Percentiles rank a stretch among this genome's conserved stretches.
Conservation (phyloP, 495 filamentous ascomycete genomes). For the Neurospora intermedia region DNA sequence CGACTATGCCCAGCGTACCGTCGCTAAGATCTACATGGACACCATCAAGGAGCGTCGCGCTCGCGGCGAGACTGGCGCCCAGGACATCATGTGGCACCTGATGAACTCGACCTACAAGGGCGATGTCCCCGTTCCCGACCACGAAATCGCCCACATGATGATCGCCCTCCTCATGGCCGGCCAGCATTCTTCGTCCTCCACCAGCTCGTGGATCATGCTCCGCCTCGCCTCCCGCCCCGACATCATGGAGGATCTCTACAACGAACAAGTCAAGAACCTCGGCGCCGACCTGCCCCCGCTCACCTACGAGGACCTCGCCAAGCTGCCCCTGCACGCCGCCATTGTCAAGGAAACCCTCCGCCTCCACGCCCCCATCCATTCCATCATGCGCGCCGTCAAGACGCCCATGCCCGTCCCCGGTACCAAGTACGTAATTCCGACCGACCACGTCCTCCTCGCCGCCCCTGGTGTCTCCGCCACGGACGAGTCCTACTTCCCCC, state of each 20-base stretch:
- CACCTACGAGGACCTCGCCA: slow-evolving; percentile 54
- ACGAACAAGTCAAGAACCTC: slow-evolving; percentile 56
- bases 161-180: slow-evolving; percentile 85
- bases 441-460: slow-evolving; percentile 64
- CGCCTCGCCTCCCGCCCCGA: slow-evolving; percentile 63
- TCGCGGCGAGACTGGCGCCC: slow-evolving; percentile 32
- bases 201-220: slow-evolving; percentile 71
- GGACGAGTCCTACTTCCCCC: slow-evolving; percentile 64
- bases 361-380: slow-evolving; percentile 72
- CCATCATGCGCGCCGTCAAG: slow-evolving; percentile 78
- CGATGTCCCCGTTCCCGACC: slow-evolving; percentile 57
- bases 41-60: slow-evolving; percentile 59
- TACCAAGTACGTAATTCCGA: slow-evolving; percentile 68
- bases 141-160: slow-evolving; percentile 85
- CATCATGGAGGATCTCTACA: slow-evolving; percentile 63
- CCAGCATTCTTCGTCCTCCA: slow-evolving; percentile 78
- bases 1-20: slow-evolving; percentile 62
- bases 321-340: slow-evolving; percentile 56
- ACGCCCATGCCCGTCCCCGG: slow-evolving; percentile 66
- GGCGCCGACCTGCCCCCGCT: slow-evolving; percentile 54
- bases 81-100: slow-evolving; percentile 77
- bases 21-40: slow-evolving; percentile 67
- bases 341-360: slow-evolving; percentile 75
- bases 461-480: slow-evolving; percentile 69
- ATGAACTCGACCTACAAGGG: slow-evolving; percentile 73